These are phyloP conservation scores for Hymenoscyphus scutula DNA, from an alignment of 2,329 filamentous ascomycete species.

Conservation along the genomic window DNA sequence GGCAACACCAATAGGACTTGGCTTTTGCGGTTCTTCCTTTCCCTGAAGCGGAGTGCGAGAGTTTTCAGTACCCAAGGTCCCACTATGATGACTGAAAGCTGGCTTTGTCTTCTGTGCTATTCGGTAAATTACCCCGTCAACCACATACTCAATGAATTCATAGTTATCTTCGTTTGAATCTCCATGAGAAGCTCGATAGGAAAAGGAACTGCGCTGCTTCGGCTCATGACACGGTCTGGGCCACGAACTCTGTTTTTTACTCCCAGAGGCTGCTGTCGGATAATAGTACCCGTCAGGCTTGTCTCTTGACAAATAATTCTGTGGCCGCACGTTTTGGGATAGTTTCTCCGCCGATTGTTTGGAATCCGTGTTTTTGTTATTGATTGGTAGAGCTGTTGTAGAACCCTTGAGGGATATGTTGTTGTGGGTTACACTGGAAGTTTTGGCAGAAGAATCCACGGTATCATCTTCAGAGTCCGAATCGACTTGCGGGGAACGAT, in stretches of 20 bases:
- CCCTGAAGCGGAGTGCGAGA: slow-evolving; percentile 36
- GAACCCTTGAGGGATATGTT: no score
- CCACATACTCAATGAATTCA: slow-evolving; percentile 35
- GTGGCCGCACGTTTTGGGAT: no score
- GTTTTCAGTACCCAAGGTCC: slow-evolving; percentile 39
- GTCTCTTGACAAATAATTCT: no score
- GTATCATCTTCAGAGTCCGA: no score
- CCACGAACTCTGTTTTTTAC: slow-evolving; percentile 38
- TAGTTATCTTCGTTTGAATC: slow-evolving; percentile 39
- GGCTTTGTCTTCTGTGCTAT: slow-evolving; percentile 28
- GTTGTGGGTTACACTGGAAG: no score
- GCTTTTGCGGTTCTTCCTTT: slow-evolving; percentile 36
- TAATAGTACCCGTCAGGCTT: no score
- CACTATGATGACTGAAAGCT: slow-evolving; percentile 35
- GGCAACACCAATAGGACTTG: no score
- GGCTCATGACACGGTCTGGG: slow-evolving; percentile 32
- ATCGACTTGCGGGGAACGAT: no score
- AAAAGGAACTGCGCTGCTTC: slow-evolving; percentile 35
- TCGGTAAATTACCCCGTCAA: slow-evolving; percentile 32
- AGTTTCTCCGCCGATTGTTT: no score
- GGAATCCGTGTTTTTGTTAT: no score
- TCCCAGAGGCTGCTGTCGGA: slow-evolving; percentile 40
- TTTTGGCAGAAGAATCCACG: no score
- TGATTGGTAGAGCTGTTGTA: no score
- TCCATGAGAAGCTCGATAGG: slow-evolving; percentile 38